A percentile compares a stretch with the other conserved stretches of the same genome.
phyloP scores from a whole-genome alignment of 1,284 basidiomycete species.

The Xerocomus tenax region DNA sequence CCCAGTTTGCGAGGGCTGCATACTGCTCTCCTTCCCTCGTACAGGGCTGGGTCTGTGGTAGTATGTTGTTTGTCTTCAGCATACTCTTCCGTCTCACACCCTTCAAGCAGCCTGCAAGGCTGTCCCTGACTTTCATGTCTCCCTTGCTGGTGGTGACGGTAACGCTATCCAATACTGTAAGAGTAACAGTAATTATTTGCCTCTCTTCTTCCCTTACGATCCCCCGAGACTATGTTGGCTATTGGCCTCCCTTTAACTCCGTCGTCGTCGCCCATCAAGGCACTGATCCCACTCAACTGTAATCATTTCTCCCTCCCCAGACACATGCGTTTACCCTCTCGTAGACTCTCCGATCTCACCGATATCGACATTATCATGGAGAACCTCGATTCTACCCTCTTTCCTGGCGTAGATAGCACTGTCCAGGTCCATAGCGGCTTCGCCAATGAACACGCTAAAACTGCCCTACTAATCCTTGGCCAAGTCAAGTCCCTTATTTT shows the following conservation, averaged over 20 bases:
- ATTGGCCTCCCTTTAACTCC: constrained; percentile 24
- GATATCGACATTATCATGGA: constrained; percentile 26
- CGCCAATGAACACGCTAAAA: constrained; percentile 28
- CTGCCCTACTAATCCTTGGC: constrained; percentile 33
- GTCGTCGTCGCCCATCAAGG: constrained; percentile 34
- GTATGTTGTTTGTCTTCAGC: constrained; percentile 23
- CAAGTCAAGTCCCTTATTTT: constrained; percentile 35
- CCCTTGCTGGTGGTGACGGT: constrained; percentile 35
- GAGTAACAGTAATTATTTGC: constrained; percentile 4
- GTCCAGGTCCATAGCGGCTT: constrained; percentile 34
- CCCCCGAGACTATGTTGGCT: constrained; percentile 31
- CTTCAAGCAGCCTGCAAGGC: constrained; percentile 31
- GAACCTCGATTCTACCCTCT: constrained; percentile 27
- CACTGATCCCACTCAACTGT: constrained; percentile 29
- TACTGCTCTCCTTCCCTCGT: constrained; percentile 40
- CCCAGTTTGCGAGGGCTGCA: constrained; percentile 45
- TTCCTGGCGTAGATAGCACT: constrained; percentile 29
- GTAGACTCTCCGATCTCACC: constrained; percentile 28
- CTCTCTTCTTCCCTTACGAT: neutral
- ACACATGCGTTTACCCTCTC: neutral
- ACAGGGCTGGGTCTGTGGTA: constrained; percentile 40
- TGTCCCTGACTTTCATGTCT: constrained; percentile 31
- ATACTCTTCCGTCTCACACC: constrained; percentile 1
- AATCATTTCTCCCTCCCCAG: neutral
- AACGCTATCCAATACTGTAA: constrained; percentile 33